Conservation (phyloP, 345 rosid species). For the Murraya koenigii region DNA sequence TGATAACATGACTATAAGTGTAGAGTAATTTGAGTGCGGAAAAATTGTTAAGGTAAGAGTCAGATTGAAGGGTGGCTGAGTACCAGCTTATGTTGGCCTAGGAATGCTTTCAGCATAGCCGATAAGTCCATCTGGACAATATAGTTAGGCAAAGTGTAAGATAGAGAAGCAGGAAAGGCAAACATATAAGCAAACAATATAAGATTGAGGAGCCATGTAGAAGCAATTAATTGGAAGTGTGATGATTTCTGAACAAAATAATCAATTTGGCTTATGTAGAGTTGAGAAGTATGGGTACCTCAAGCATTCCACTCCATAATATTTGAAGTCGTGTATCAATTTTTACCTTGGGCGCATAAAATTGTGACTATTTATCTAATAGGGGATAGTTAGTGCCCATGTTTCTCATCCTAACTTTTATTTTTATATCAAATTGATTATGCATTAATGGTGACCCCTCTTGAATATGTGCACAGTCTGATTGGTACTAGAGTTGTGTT, state of each 20-base stretch:
- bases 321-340: background rate
- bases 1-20: conserved; percentile 35
- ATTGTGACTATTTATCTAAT: no score
- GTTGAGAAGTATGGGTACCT: conserved; percentile 15
- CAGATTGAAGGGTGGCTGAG: conserved; percentile 34
- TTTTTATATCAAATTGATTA: no score
- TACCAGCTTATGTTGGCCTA: conserved; percentile 34
- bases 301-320: background rate
- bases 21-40: conserved; percentile 28
- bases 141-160: conserved; percentile 17
- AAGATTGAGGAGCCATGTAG: conserved; percentile 13
- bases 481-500: no score
- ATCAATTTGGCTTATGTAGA: conserved; percentile 15
- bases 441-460: no score
- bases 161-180: conserved; percentile 10
- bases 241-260: background rate
- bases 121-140: conserved; percentile 43
- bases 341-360: no score
- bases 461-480: no score
- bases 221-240: background rate
- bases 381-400: no score
- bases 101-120: conserved; percentile 42
- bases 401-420: no score
- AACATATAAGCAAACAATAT: background rate
- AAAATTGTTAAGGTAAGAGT: background rate